phyloP scores from a whole-genome alignment of 148 eudicot species.

The Oxyria digyna region DNA sequence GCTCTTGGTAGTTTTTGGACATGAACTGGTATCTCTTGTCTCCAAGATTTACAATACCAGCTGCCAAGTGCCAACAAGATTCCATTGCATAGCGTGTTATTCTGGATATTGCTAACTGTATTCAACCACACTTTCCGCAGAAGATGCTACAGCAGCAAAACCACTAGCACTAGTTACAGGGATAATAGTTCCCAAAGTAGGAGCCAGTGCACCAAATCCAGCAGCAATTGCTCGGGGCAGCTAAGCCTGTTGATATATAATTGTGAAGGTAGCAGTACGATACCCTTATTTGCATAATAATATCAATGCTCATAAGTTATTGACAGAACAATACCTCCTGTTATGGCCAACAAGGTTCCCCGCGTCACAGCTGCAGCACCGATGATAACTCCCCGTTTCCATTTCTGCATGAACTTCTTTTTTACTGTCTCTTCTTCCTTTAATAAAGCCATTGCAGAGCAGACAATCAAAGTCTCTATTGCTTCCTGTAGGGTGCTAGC shows the following conservation, averaged over 20 bases:
- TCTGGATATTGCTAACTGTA: too few relatives aligned
- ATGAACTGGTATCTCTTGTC: conserved; percentile 80
- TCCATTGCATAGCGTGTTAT: conserved; percentile 90
- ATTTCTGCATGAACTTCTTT: conserved; percentile 62
- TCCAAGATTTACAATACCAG: conserved; percentile 71
- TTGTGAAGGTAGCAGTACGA: not conserved
- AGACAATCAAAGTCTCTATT: conserved; percentile 74
- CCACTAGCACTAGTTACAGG: conserved; percentile 95
- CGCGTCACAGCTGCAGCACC: conserved; percentile 98
- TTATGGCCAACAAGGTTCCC: conserved; percentile 88
- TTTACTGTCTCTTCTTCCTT: conserved; percentile 46
- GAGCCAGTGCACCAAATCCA: conserved; percentile 90
- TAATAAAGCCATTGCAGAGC: conserved; percentile 88
- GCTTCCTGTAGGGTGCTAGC: too few relatives aligned
- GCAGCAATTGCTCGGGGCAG: conserved; percentile 99
- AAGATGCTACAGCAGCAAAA: conserved; percentile 92
- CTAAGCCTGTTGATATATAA: conserved; percentile 59
- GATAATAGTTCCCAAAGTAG: conserved; percentile 82
- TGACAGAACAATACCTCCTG: conserved; percentile 53
- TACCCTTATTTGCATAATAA: not conserved
- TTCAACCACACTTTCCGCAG: conserved; percentile 95
- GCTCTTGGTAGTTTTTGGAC: conserved; percentile 75
- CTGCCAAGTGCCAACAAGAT: conserved; percentile 83
- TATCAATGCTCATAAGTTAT: not conserved
- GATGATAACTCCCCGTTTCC: conserved; percentile 93